These are phyloP conservation scores for Syncephalis plumigaleata DNA, from an alignment of 371 early-diverging fungal genomes.

Conservation along the genomic window DNA sequence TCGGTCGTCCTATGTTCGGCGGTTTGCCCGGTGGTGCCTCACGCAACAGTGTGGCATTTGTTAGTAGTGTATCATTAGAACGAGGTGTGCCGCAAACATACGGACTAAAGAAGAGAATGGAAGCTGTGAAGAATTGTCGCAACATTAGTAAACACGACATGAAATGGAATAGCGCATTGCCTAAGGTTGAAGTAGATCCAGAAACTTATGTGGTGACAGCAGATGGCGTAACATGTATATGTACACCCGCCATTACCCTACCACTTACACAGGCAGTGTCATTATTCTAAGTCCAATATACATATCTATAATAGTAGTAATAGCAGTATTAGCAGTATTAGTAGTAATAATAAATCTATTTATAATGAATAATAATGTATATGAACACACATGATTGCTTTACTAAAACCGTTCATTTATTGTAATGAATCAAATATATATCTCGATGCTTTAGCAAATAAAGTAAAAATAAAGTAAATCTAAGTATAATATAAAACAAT, in stretches of 20 bases:
- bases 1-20: slow-evolving; percentile 71
- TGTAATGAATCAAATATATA: no score
- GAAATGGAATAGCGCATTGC: slow-evolving; percentile 60
- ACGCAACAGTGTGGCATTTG: slow-evolving; percentile 49
- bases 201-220: slow-evolving; percentile 75
- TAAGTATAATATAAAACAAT: no score
- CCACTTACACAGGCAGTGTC: neutral
- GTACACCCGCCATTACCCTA: slow-evolving; percentile 35
- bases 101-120: slow-evolving; percentile 42
- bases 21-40: slow-evolving; percentile 32
- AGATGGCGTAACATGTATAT: slow-evolving; percentile 38
- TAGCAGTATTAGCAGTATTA: no score
- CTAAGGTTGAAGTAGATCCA: slow-evolving; percentile 67
- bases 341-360: no score
- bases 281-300: neutral
- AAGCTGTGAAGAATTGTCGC: slow-evolving; percentile 58
- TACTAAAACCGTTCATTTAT: no score
- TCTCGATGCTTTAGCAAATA: no score
- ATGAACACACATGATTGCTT: no score
- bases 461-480: no score
- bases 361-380: no score
- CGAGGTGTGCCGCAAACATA: slow-evolving; percentile 29
- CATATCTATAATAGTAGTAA: no score
- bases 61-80: slow-evolving; percentile 53
- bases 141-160: slow-evolving; percentile 63